Conservation (phyloP, 331 rosid genomes). For the Stylosanthes scabra region DNA sequence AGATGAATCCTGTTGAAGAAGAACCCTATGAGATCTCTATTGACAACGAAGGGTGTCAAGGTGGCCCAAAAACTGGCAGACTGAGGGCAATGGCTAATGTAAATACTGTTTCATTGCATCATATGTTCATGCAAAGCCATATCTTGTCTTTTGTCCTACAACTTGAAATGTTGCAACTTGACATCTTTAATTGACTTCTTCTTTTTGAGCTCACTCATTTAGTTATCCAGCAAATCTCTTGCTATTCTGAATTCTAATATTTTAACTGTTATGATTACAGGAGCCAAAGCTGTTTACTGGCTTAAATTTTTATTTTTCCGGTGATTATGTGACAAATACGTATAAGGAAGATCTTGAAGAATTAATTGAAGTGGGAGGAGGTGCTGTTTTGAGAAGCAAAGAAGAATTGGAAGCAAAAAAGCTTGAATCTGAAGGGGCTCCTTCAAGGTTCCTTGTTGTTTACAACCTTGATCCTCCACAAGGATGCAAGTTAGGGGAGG, state of each 20-base stretch:
- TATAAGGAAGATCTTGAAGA: slow-evolving; percentile 73
- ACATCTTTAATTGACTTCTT: neutral
- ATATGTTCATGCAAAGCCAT: slow-evolving; percentile 25
- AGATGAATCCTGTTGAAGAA: slow-evolving; percentile 60
- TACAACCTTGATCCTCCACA: slow-evolving; percentile 85
- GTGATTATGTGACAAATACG: slow-evolving; percentile 53
- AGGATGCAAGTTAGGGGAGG: slow-evolving; percentile 81
- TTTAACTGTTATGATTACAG: slow-evolving; percentile 46
- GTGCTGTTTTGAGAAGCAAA: slow-evolving; percentile 55
- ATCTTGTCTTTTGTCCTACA: slow-evolving; percentile 1
- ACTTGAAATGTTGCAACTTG: slow-evolving; percentile 15
- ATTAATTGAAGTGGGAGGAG: slow-evolving; percentile 75
- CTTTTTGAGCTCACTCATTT: slow-evolving; percentile 1
- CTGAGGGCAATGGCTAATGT: slow-evolving; percentile 63
- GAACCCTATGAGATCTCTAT: slow-evolving; percentile 77
- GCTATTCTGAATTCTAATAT: slow-evolving; percentile 1
- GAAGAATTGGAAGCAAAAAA: slow-evolving; percentile 53
- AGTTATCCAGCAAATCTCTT: slow-evolving; percentile 7
- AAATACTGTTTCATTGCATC: slow-evolving; percentile 37
- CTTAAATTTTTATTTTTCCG: slow-evolving; percentile 70
- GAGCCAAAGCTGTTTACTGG: slow-evolving; percentile 75
- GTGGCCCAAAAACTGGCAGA: slow-evolving; percentile 92
- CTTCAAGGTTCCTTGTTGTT: slow-evolving; percentile 57
- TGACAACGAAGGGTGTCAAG: slow-evolving; percentile 82
- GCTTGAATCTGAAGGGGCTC: slow-evolving; percentile 20